phyloP scores from a whole-genome alignment of 1,284 basidiomycete species.

The Sporisorium exsertum region DNA sequence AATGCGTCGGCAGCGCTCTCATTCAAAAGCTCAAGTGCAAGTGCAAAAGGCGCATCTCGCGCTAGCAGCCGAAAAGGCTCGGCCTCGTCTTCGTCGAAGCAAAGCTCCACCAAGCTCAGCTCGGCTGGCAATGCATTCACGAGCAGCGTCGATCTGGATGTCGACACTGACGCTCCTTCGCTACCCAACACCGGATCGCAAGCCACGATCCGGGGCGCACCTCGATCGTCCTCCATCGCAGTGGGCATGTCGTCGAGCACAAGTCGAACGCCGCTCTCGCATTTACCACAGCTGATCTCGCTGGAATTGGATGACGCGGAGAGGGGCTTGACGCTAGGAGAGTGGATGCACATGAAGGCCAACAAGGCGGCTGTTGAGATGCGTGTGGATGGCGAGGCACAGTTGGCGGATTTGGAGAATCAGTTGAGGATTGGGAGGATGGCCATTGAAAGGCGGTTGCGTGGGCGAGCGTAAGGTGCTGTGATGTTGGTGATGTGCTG shows the following conservation, averaged over 20 bases:
- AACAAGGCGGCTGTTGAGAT: slow-evolving; percentile 43
- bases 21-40: neutral
- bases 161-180: slow-evolving; percentile 2
- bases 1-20: slow-evolving; percentile 6
- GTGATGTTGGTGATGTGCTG: too few relatives aligned
- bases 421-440: slow-evolving; percentile 12
- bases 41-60: neutral
- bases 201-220: slow-evolving; percentile 37
- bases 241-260: neutral
- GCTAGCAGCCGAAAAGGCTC: slow-evolving; percentile 11
- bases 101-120: slow-evolving; percentile 10
- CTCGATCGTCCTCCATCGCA: slow-evolving; percentile 7
- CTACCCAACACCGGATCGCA: slow-evolving; percentile 26
- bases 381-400: slow-evolving; percentile 24
- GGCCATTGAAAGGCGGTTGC: slow-evolving; percentile 25
- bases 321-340: slow-evolving; percentile 42
- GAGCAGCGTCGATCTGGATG: neutral
- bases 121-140: slow-evolving; percentile 1
- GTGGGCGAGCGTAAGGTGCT: slow-evolving; percentile 3
- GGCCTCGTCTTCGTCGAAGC: slow-evolving; percentile 8
- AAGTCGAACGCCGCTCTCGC: slow-evolving; percentile 18
- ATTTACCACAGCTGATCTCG: slow-evolving; percentile 19
- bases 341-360: slow-evolving; percentile 47
- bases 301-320: slow-evolving; percentile 28
- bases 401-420: slow-evolving; percentile 36